Evolutionary conservation across 441 rosid genomes (phyloP).

Genomic region (Bruguiera hainesii): DNA sequence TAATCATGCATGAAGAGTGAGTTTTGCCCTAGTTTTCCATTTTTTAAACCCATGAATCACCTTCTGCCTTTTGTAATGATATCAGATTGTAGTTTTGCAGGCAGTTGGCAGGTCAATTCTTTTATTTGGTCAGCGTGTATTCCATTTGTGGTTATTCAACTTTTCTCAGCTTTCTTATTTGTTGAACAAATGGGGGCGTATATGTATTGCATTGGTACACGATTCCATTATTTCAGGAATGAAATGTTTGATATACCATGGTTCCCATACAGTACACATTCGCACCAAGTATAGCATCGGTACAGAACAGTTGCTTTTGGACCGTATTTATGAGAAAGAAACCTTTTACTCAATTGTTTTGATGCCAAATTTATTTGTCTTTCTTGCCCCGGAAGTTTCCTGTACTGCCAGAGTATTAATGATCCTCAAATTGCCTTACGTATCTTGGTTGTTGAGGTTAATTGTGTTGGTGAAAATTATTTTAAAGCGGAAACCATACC

Average conservation of each 20-base stretch:
- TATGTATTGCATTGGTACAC: slow-evolving; percentile 24
- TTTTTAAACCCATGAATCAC: slow-evolving; percentile 1
- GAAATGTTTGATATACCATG: slow-evolving; percentile 13
- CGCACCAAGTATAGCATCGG: no score
- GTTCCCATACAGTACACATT: no score
- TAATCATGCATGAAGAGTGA: slow-evolving; percentile 47
- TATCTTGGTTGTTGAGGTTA: not conserved
- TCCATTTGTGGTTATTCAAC: slow-evolving; percentile 15
- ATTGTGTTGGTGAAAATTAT: not conserved
- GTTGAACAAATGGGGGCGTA: slow-evolving; percentile 12
- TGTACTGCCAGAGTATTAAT: no score
- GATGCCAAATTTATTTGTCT: no score
- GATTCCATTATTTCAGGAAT: slow-evolving; percentile 18
- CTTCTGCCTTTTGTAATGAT: slow-evolving; percentile 32
- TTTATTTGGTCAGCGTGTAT: slow-evolving; percentile 21
- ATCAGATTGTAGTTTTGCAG: slow-evolving; percentile 33
- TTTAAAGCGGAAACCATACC: not conserved
- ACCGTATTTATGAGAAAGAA: no score
- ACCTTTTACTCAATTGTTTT: no score
- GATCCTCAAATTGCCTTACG: not conserved
- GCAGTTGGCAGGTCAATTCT: slow-evolving; percentile 28
- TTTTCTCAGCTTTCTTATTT: slow-evolving; percentile 1
- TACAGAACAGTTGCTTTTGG: no score
- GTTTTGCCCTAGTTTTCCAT: slow-evolving; percentile 18
- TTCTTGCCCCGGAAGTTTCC: no score